These are phyloP conservation scores for Musa itinerans DNA, from an alignment of 176 grass and related monocot genomes.

Conservation along the genomic window DNA sequence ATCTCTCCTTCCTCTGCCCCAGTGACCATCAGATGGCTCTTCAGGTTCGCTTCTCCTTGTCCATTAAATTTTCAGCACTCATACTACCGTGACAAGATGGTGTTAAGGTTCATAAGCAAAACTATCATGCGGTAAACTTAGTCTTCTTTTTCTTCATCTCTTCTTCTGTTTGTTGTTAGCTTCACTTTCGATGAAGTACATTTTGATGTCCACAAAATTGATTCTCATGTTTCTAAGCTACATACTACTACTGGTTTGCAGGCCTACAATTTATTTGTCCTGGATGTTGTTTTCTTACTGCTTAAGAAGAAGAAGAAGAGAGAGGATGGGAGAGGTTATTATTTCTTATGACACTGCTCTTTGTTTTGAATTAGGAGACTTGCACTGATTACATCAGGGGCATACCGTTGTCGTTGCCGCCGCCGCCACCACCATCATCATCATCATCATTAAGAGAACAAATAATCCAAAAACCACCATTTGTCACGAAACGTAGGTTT, in stretches of 20 bases:
- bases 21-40: constrained; percentile 42
- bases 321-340: too few species aligned
- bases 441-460: constrained; percentile 11
- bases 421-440: not conserved
- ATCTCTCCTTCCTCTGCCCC: constrained; percentile 66
- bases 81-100: not conserved
- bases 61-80: not conserved
- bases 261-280: too few species aligned
- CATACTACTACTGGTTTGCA: too few species aligned
- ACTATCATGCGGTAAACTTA: not conserved
- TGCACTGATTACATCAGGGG: constrained; percentile 1
- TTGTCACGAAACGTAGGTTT: not conserved
- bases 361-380: not conserved
- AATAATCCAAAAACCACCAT: not conserved
- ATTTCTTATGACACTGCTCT: too few species aligned
- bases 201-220: too few species aligned
- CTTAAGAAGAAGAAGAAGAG: too few species aligned
- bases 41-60: constrained; percentile 22
- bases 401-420: not conserved
- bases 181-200: not conserved
- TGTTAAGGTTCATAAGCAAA: not conserved
- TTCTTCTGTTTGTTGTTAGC: not conserved
- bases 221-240: too few species aligned
- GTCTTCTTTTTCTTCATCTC: not conserved
- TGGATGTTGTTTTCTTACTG: too few species aligned